Base-by-base conservation (phyloP, 352 stramenopile genomes). In the Pythium dissimile region DNA sequence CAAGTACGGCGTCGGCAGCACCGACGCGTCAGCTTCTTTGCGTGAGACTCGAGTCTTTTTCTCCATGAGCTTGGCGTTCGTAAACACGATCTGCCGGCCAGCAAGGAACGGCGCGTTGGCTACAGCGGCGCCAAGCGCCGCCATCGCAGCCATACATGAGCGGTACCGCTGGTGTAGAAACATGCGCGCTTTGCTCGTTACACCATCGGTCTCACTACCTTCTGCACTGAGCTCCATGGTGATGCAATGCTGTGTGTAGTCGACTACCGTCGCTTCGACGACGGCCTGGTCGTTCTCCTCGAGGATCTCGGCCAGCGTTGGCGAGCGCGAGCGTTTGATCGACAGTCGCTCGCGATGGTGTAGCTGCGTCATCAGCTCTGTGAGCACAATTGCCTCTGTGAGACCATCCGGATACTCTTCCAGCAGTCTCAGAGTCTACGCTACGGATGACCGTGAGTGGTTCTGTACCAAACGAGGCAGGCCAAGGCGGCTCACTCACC, bases 401-500 rank as follows among this genome's bases (percentile, higher is more conserved):
- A 92, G 47, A 16, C 82, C 82, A 58, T 86, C 77, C 1, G 82
- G 82, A 55, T 89, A 89, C 49, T 78, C 75, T 47, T 82, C 73
- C 15, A 86, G 52, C 11, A 92, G 46, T 0, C 66, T 69, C 45
- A 92, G 45, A 3, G 85, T 52, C 60, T 86, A 42, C 51, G 28
- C 24, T 46, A 41, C 50, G 24, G 20, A 44, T 31, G 64, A 39
- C 5, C 12, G 31, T 44, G 32, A 34, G 46, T 42, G 10, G 23
- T 27, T 7, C 20, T 3, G 27, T 42, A 42, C 16, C 10, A 27
- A 26, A 45, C n/a, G 3, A 20, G 27, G 24, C 39, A 13, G 20
- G 8, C 6, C 6, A 4, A 42, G 13, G 26, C 7, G 13, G 24
- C 15, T 8, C 5, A 20, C 44, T 16, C 39, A 79, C 72, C 67